A percentile compares a stretch with the other conserved stretches of the same genome.
phyloP scores from a whole-genome alignment of 352 stramenopile genomes.

The Globisporangium barbulae region DNA sequence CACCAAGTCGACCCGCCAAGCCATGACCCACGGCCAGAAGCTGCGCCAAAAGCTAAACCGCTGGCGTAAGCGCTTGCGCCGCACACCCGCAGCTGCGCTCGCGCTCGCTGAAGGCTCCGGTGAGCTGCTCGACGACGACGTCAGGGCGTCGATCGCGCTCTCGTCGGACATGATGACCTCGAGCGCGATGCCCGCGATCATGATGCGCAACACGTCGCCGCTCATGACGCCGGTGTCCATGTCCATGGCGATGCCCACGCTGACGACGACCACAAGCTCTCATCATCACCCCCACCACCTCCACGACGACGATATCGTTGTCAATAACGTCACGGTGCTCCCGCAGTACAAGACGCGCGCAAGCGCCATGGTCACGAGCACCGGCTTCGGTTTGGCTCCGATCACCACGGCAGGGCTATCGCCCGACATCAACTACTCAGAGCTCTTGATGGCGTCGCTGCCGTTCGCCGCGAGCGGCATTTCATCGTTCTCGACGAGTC shows the following conservation, averaged over 20 bases:
- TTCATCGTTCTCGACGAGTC: not conserved
- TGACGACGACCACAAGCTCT: not conserved
- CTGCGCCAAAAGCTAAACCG: slow-evolving; percentile 46
- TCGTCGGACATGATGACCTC: slow-evolving; percentile 16
- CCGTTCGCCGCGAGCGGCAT: not conserved
- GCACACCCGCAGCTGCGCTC: slow-evolving; percentile 11
- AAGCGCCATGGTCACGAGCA: not conserved
- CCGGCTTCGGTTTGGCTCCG: not conserved
- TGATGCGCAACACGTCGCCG: slow-evolving; percentile 10
- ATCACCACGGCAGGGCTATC: not conserved
- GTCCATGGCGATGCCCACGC: not conserved
- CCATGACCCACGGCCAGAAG: slow-evolving; percentile 51
- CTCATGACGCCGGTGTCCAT: not conserved
- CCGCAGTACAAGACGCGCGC: slow-evolving; percentile 2
- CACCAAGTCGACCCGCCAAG: slow-evolving; percentile 38
- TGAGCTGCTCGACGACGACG: slow-evolving; percentile 7
- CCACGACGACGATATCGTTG: not conserved
- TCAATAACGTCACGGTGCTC: not conserved
- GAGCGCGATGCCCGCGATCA: slow-evolving; percentile 6
- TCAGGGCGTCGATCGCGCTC: slow-evolving; percentile 12
- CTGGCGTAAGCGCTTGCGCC: slow-evolving; percentile 34
- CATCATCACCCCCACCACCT: not conserved
- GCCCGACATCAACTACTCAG: slow-evolving; percentile 4
- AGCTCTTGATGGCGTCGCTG: slow-evolving; percentile 16
- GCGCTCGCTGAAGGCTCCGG: slow-evolving; percentile 1